Conservation (phyloP, 2,329 filamentous ascomycete genomes). For the Colletotrichum phormii region DNA sequence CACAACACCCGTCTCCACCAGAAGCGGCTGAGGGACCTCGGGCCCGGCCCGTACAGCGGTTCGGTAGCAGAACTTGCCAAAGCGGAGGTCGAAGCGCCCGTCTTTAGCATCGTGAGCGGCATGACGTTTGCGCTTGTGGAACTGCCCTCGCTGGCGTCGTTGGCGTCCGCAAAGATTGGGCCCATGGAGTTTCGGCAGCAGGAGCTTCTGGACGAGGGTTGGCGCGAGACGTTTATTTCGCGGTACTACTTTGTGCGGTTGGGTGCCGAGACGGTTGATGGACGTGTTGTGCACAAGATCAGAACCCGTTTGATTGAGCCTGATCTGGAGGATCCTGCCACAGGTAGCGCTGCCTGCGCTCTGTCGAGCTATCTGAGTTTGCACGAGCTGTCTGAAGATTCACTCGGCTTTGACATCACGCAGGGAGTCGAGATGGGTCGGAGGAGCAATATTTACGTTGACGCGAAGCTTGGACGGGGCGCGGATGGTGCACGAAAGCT, state of each 20-base stretch:
- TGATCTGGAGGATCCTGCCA: constrained; percentile 68
- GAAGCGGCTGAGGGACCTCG: constrained; percentile 17
- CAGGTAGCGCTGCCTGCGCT: constrained; percentile 71
- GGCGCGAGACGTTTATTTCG: constrained; percentile 64
- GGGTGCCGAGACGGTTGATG: constrained; percentile 7
- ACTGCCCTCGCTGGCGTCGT: constrained; percentile 68
- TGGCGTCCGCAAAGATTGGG: constrained; percentile 56
- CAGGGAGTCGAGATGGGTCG: constrained; percentile 38
- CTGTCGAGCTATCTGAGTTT: constrained; percentile 66
- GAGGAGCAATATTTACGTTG: constrained; percentile 29
- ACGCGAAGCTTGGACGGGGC: neutral
- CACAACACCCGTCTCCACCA: constrained; percentile 56
- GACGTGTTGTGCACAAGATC: constrained; percentile 45
- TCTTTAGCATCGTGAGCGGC: constrained; percentile 76
- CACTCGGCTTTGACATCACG: constrained; percentile 32
- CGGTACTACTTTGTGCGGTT: constrained; percentile 69
- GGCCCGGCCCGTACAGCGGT: constrained; percentile 11
- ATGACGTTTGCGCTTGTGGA: constrained; percentile 79
- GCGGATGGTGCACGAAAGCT: constrained; percentile 2
- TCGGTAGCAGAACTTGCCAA: neutral
- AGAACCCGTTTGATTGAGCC: constrained; percentile 71
- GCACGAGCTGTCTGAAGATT: constrained; percentile 46
- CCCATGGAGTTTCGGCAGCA: constrained; percentile 47
- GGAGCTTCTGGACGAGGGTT: constrained; percentile 63
- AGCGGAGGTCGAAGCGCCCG: constrained; percentile 54